Base-by-base conservation (phyloP, 305 asterid genomes). In the Coffea humblotiana region DNA sequence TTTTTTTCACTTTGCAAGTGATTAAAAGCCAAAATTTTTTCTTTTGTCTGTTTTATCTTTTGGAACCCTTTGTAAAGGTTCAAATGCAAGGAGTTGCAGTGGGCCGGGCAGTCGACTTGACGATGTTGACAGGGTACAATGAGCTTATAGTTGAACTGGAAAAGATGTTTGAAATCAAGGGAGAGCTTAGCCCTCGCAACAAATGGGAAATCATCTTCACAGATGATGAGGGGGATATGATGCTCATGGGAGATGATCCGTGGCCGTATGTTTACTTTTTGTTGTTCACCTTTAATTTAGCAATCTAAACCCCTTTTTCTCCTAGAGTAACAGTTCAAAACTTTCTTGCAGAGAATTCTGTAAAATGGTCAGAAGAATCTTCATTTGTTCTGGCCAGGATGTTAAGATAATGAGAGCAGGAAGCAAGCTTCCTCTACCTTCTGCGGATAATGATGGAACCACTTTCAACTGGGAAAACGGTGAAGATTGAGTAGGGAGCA, bases 11-110 rank as follows among this genome's bases (percentile, higher is more conserved):
- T 45, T 52, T 35, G 35, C 67, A 70, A 65, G 64, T 8, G 67
- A 51, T 72, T 60, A 27, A 77, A 49, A 16, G 52, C 54, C 21
- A 72, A 37, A 3, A 37, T 37, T 51, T 8, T 58, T n/a, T 63
- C 75, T 37, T 73, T 71, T 8, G 14, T 72, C 77, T 77, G 80
- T 67, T 68, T 13, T 75, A 37, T 37, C 43, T 37, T 3, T 37
- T 64, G 77, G 83, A 79, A 63, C 72, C 47, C 52, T 52, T 49
- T 72, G 86, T 78, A 64, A 79, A 96, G 99, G 98, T 94, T 79
- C 99, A 92, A 88, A 96, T 96, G 99, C 96, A 96, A 91, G 99
- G 98, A 71, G 90, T 96, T 29, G 97, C 97, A 6, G 97, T 96
- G 18, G 97, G 99, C 1, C 96, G 97, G 58, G 98, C 98, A 8